Base-by-base conservation (phyloP, 805 yeast species). In the Candida peoriensis region DNA sequence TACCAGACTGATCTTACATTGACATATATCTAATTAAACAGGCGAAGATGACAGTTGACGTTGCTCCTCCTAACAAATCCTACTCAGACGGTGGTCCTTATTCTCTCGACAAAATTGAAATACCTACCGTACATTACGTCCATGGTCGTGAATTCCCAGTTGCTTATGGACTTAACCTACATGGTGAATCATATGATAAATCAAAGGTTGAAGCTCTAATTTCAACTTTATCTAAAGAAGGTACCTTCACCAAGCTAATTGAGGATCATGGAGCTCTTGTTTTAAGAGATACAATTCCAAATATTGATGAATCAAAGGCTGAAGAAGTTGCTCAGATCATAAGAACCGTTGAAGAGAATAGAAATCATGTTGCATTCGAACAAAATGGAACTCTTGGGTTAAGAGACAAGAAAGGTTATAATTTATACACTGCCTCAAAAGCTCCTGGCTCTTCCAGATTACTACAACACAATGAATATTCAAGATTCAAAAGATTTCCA, bases 381-480 rank as follows among this genome's bases (percentile, higher is more conserved):
- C 63, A 60, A 38, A 54, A 47, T 32, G 64, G 63, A 5, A 41
- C 56, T 1, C 38, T 54, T 4, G 61, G 56, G 3, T 34, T 44
- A 21, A 45, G 64, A 34, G 49, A 52, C 13, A 35, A 39, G n/a
- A 39, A 53, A 8, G 55, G 50, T 4, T 51, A 47, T 5, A 33
- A 45, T 24, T 24, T 60, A 11, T 45, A 43, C 24, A 58, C 63
- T 9, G 66, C 65, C 15, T 57, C 57, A 28, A 63, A 57, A 40
- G 58, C 63, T 2, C 54, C 60, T 6, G 37, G 24, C 9, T 37
- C 37, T 10, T 34, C 33, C 9, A 26, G 31, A 15, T 34, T 61
- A 13, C 44, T 42, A 28, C 64, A 59, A 33, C 66, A 60, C 41
- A 58, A 57, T 34, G 64, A 60, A 28, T 60, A 52, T 34, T 54